These are phyloP conservation scores for Plasmodium vinckei DNA, from an alignment of 169 alveolate species.

Conservation along the genomic window DNA sequence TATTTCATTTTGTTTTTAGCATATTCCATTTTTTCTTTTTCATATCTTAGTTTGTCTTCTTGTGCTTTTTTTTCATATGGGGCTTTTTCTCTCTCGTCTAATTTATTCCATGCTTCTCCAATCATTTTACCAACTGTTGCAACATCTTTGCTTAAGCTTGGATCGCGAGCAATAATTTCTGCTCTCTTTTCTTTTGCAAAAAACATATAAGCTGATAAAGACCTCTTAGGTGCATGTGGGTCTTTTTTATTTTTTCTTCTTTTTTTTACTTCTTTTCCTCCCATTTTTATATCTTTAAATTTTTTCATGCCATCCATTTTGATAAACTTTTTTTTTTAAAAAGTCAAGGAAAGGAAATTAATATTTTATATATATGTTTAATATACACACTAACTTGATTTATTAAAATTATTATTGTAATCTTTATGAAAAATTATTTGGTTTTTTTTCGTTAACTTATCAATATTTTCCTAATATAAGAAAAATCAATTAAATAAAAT, in stretches of 20 bases:
- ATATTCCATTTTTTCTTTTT: slow-evolving; percentile 89
- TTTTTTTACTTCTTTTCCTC: slow-evolving; percentile 75
- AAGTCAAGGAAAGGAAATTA: too few species aligned
- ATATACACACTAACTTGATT: too few species aligned
- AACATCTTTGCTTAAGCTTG: slow-evolving; percentile 89
- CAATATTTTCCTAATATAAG: too few species aligned
- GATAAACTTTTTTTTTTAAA: not conserved
- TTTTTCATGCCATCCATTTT: slow-evolving; percentile 76
- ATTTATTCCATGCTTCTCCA: slow-evolving; percentile 93
- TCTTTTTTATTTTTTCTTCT: slow-evolving; percentile 87
- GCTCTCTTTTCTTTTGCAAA: slow-evolving; percentile 91
- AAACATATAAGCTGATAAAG: slow-evolving; percentile 91
- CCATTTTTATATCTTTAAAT: slow-evolving; percentile 67
- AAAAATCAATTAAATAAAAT: too few species aligned
- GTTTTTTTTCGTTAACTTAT: too few species aligned
- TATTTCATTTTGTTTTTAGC: slow-evolving; percentile 67
- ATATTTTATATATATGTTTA: not conserved
- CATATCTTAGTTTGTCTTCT: slow-evolving; percentile 90
- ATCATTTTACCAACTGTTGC: slow-evolving; percentile 92
- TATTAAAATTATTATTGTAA: too few species aligned
- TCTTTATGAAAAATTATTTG: too few species aligned
- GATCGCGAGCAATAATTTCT: slow-evolving; percentile 87
- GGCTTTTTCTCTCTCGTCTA: slow-evolving; percentile 88
- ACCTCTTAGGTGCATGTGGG: slow-evolving; percentile 92
- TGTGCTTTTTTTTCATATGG: slow-evolving; percentile 92